A percentile compares a stretch with the other conserved stretches of the same genome.
These are phyloP conservation scores for Laguncularia racemosa DNA, from an alignment of 345 rosid genomes.

Conservation along the genomic window DNA sequence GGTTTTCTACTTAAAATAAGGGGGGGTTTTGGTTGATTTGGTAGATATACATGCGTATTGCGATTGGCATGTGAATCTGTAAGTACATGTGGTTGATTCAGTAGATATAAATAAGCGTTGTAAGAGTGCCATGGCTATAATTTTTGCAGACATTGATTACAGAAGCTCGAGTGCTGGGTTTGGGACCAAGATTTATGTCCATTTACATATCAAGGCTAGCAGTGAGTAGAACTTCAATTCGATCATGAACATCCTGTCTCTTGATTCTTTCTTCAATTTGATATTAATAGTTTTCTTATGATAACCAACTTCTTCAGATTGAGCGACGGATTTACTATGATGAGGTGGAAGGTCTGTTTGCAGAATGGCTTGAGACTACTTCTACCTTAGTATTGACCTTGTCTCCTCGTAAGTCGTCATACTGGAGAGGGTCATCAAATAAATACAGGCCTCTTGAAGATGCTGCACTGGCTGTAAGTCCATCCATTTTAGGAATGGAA, in stretches of 20 bases:
- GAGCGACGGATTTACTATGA: slow-evolving; percentile 78
- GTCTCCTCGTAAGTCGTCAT: slow-evolving; percentile 27
- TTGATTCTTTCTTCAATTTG: neutral
- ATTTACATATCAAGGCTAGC: slow-evolving; percentile 65
- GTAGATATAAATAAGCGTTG: neutral
- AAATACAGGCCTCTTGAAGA: slow-evolving; percentile 42
- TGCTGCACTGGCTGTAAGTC: slow-evolving; percentile 45
- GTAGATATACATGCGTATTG: neutral
- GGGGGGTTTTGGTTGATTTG: no score
- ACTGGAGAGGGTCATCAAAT: slow-evolving; percentile 34
- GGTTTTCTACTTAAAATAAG: no score
- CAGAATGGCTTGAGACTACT: slow-evolving; percentile 76
- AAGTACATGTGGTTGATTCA: neutral
- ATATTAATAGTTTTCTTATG: neutral
- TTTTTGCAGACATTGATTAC: slow-evolving; percentile 55
- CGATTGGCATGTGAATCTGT: neutral
- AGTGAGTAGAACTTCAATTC: slow-evolving; percentile 30
- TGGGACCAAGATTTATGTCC: slow-evolving; percentile 89
- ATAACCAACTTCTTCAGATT: slow-evolving; percentile 37
- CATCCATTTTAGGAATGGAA: slow-evolving; percentile 32
- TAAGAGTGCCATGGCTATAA: neutral
- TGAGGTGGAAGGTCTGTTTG: slow-evolving; percentile 63
- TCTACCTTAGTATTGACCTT: slow-evolving; percentile 64
- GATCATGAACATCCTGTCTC: no score
- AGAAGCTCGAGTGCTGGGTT: slow-evolving; percentile 74